Percentiles rank a stretch among this genome's conserved stretches.
Evolutionary conservation across 1,284 basidiomycete species (phyloP).

Genomic region (Puccinia hordei): DNA sequence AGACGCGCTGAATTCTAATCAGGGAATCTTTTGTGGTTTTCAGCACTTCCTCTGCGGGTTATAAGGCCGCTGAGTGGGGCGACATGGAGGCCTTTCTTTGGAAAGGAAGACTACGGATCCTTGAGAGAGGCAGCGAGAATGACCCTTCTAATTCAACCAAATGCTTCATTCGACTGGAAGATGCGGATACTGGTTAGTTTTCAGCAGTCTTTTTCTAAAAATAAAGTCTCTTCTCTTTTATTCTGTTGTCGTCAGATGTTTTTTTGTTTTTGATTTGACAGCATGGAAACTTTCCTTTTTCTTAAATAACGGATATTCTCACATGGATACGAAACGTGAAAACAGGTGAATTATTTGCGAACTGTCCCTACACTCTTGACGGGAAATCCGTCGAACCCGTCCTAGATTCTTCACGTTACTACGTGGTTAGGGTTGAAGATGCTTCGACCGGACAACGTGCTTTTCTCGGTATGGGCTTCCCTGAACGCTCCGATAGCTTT

Average conservation of each 20-base stretch:
- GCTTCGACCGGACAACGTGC: constrained; percentile 76
- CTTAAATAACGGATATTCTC: background rate
- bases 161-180: constrained; percentile 72
- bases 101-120: constrained; percentile 83
- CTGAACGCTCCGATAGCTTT: constrained; percentile 85
- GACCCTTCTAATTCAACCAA: constrained; percentile 57
- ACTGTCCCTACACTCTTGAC: constrained; percentile 78
- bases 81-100: constrained; percentile 78
- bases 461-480: constrained; percentile 91
- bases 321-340: background rate
- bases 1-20: constrained; percentile 77
- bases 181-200: constrained; percentile 68
- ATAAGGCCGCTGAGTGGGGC: constrained; percentile 80
- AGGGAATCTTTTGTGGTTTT: constrained; percentile 63
- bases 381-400: constrained; percentile 86
- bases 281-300: too few species aligned
- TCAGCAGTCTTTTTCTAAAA: background rate
- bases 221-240: background rate
- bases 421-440: constrained; percentile 82
- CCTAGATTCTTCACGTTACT: constrained; percentile 92
- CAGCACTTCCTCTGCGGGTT: constrained; percentile 77
- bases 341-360: constrained; percentile 75
- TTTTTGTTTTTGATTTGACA: too few species aligned
- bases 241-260: background rate
- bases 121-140: constrained; percentile 66